Conservation (phyloP, 192 early-diverging fungal genomes). For the Coemansia sp. region DNA sequence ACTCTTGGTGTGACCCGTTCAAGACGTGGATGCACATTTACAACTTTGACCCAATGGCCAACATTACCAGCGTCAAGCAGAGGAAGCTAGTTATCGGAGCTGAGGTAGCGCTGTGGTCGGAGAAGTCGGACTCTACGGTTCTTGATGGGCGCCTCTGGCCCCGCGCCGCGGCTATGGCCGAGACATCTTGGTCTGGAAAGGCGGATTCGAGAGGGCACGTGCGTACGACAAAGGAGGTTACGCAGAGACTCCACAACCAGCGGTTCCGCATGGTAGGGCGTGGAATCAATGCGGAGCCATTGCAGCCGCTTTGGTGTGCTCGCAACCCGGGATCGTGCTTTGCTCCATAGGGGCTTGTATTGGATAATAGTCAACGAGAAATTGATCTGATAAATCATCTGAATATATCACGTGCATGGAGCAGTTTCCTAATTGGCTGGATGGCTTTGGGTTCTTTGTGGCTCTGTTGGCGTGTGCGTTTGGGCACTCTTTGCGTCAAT, state of each 20-base stretch:
- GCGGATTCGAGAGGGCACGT: slow-evolving; percentile 51
- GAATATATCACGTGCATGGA: background rate
- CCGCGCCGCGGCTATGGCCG: slow-evolving; percentile 64
- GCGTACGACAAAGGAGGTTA: slow-evolving; percentile 61
- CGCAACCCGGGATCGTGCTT: slow-evolving; percentile 58
- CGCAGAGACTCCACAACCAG: slow-evolving; percentile 67
- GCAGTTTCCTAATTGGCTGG: background rate
- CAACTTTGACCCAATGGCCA: slow-evolving; percentile 62
- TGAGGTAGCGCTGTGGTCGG: slow-evolving; percentile 72
- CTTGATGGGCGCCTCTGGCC: slow-evolving; percentile 71
- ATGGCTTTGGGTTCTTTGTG: background rate
- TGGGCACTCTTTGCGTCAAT: background rate
- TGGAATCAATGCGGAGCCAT: slow-evolving; percentile 65
- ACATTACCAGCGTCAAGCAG: slow-evolving; percentile 54
- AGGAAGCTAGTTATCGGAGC: slow-evolving; percentile 64
- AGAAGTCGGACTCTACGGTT: slow-evolving; percentile 59
- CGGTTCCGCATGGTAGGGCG: slow-evolving; percentile 69
- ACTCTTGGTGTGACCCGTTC: slow-evolving; percentile 76
- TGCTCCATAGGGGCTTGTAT: slow-evolving; percentile 12
- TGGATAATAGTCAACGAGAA: background rate
- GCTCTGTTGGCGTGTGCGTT: background rate
- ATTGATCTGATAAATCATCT: background rate
- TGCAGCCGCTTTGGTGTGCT: slow-evolving; percentile 78
- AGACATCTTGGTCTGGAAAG: slow-evolving; percentile 71
- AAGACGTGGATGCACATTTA: slow-evolving; percentile 76